phyloP scores from a whole-genome alignment of 257 asterid species.

The Fraxinus quadrangulata region DNA sequence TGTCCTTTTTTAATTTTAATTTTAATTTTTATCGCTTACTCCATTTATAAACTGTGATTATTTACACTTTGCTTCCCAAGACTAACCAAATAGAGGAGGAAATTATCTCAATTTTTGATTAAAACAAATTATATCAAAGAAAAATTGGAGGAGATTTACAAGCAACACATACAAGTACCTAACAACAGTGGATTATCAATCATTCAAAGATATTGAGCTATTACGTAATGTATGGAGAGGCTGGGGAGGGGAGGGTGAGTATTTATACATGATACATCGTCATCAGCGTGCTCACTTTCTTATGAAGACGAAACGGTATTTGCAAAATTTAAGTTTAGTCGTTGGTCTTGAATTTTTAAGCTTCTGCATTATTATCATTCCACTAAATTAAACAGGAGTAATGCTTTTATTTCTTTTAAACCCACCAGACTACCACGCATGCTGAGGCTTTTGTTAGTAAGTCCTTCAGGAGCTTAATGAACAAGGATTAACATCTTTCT shows the following conservation, averaged over 20 bases:
- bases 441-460: constrained; percentile 1
- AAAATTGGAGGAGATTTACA: not conserved
- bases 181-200: not conserved
- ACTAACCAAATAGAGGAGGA: not conserved
- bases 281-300: not conserved
- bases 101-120: not conserved
- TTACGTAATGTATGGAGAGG: not conserved
- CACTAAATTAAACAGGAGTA: constrained; percentile 7
- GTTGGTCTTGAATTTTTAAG: constrained; percentile 10
- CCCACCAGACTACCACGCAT: not conserved
- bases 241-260: not conserved
- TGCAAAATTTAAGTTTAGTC: constrained; percentile 24
- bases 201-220: not conserved
- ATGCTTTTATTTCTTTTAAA: not conserved
- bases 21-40: not conserved
- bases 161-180: not conserved
- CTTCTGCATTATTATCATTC: constrained; percentile 6
- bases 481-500: constrained; percentile 13
- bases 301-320: not conserved
- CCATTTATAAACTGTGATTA: not conserved
- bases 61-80: not conserved
- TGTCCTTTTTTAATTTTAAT: not conserved
- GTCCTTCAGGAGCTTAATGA: constrained; percentile 31
- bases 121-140: not conserved
- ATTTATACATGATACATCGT: not conserved